Evolutionary conservation across 108 stramenopile species (phyloP).

Genomic region (Nitzschia putrida): DNA sequence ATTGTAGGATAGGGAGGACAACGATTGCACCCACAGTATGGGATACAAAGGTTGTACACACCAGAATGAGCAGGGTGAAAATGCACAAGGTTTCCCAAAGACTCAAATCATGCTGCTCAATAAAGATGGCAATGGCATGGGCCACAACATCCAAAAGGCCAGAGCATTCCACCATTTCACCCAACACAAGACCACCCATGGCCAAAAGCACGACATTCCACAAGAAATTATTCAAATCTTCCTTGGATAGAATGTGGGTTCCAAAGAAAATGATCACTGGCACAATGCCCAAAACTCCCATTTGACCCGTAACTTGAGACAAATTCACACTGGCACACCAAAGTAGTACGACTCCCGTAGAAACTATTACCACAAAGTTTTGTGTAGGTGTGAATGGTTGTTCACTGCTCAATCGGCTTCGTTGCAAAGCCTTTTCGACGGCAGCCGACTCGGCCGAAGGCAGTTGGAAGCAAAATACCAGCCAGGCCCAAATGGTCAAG

Average conservation of each 20-base stretch:
- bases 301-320: conserved; percentile 8
- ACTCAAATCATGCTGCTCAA: not conserved
- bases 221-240: conserved; percentile 10
- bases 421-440: conserved; percentile 9
- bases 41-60: conserved; percentile 12
- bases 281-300: conserved; percentile 6
- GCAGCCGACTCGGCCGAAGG: conserved; percentile 7
- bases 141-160: conserved; percentile 7
- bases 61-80: not conserved
- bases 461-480: conserved; percentile 14
- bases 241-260: not conserved
- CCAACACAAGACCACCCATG: conserved; percentile 15
- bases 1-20: conserved; percentile 1
- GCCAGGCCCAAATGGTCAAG: conserved; percentile 11
- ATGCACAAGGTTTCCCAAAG: conserved; percentile 11
- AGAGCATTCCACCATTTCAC: conserved; percentile 1
- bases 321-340: conserved; percentile 14
- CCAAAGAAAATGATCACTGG: conserved; percentile 3
- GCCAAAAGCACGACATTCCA: conserved; percentile 14
- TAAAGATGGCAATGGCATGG: not conserved
- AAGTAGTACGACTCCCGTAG: conserved; percentile 13
- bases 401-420: conserved; percentile 8
- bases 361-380: conserved; percentile 10
- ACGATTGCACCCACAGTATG: conserved; percentile 13
- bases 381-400: conserved; percentile 1